Percentiles rank a stretch among this genome's conserved stretches.
These are phyloP conservation scores for Physcomitrellopsis africana DNA, from an alignment of 225 moss, liverwort and hornwort genomes.

Conservation along the genomic window DNA sequence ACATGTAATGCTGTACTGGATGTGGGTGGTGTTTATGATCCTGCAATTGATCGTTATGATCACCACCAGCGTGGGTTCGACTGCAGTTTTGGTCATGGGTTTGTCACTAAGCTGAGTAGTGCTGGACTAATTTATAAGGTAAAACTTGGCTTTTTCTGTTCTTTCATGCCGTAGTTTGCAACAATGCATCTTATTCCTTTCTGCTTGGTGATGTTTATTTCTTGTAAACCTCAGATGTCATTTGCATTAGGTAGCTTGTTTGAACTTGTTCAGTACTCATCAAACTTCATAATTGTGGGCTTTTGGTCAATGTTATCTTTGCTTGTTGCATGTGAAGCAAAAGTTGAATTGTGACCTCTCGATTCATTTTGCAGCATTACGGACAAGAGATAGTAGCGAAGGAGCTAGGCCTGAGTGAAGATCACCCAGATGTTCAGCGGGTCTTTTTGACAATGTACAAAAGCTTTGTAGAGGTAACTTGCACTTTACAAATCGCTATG, in stretches of 20 bases:
- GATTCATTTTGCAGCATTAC: conserved; percentile 44
- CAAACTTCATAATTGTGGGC: background rate
- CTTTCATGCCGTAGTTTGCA: conserved; percentile 2
- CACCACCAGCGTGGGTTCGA: conserved; percentile 97
- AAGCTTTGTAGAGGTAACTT: conserved; percentile 91
- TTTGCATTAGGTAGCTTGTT: background rate
- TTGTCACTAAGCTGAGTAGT: conserved; percentile 89
- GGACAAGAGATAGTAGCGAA: conserved; percentile 64
- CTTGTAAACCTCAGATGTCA: background rate
- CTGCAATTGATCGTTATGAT: conserved; percentile 82
- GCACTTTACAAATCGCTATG: background rate
- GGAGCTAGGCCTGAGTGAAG: conserved; percentile 66
- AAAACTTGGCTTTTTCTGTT: conserved; percentile 8
- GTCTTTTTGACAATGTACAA: conserved; percentile 89
- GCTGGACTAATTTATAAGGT: conserved; percentile 99
- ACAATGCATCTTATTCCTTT: background rate
- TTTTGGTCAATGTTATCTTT: background rate
- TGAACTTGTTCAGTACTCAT: background rate
- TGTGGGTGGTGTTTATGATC: conserved; percentile 83
- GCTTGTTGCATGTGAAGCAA: background rate
- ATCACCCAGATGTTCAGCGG: conserved; percentile 80
- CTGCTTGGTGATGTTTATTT: background rate
- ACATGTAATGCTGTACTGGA: conserved; percentile 90
- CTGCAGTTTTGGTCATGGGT: conserved; percentile 81
- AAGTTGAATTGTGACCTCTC: conserved; percentile 4